Evolutionary conservation across 495 filamentous ascomycete genomes (phyloP).

Genomic region (Penicillium parvum): DNA sequence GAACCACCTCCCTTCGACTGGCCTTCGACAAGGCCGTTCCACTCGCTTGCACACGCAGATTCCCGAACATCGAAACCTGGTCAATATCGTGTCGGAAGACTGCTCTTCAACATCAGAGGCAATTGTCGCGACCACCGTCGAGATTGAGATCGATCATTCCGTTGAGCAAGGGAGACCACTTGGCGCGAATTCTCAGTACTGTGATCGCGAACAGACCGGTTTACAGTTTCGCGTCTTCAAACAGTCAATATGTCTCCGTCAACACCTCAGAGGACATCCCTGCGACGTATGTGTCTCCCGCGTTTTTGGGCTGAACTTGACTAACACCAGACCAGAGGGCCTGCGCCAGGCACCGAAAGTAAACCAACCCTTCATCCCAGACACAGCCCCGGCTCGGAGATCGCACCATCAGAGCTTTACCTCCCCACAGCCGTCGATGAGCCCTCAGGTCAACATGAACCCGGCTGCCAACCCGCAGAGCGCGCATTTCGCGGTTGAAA

Average conservation of each 20-base stretch:
- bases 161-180: constrained; percentile 2
- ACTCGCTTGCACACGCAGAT: background rate
- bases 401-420: constrained; percentile 31
- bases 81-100: background rate
- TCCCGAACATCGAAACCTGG: background rate
- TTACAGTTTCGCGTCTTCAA: too few species aligned
- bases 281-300: constrained; percentile 20
- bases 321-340: constrained; percentile 35
- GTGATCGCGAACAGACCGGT: too few species aligned
- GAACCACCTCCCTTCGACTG: background rate
- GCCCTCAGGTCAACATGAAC: constrained; percentile 26
- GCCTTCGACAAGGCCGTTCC: background rate
- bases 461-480: constrained; percentile 30
- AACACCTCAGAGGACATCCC: constrained; percentile 24
- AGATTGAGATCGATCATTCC: background rate
- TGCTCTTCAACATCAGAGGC: background rate
- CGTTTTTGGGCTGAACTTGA: background rate
- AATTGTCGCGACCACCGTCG: background rate
- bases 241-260: constrained; percentile 21
- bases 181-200: background rate
- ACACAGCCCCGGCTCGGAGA: constrained; percentile 39
- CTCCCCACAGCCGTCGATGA: constrained; percentile 31
- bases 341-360: constrained; percentile 44
- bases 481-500: constrained; percentile 28
- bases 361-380: constrained; percentile 46